These are phyloP conservation scores for Bryoerythrophyllum caledonicum DNA, from an alignment of 225 moss, liverwort and hornwort genomes.

Conservation along the genomic window DNA sequence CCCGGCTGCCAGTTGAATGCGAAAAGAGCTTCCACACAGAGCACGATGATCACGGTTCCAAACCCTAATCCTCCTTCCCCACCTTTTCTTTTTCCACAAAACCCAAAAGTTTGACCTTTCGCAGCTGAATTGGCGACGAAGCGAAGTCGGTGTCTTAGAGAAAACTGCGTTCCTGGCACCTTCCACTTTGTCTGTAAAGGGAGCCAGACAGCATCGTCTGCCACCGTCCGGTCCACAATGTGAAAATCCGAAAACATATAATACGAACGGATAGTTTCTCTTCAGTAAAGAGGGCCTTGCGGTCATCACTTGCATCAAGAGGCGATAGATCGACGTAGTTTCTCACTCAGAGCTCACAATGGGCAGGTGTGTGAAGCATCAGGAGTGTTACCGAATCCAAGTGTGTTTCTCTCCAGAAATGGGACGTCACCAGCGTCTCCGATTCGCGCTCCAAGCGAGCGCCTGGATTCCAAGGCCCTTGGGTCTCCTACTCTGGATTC, in stretches of 20 bases:
- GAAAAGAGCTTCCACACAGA: not conserved
- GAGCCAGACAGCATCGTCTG: no score
- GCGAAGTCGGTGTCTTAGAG: not conserved
- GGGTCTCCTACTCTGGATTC: no score
- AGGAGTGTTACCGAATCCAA: not conserved
- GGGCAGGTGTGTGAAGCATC: not conserved
- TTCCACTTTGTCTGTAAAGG: not conserved
- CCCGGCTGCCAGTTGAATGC: not conserved
- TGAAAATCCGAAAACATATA: no score
- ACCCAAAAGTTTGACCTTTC: not conserved
- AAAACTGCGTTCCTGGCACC: not conserved
- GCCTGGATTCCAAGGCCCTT: not conserved
- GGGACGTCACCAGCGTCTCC: not conserved
- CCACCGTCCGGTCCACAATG: not conserved
- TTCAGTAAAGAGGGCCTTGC: not conserved
- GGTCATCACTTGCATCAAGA: not conserved
- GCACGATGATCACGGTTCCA: not conserved
- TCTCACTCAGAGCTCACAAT: no score
- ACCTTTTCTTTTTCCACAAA: slow-evolving; percentile 1
- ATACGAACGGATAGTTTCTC: not conserved
- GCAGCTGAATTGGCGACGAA: not conserved
- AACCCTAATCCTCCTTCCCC: slow-evolving; percentile 11
- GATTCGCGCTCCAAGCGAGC: no score
- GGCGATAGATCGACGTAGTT: no score
- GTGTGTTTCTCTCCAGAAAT: not conserved